These are phyloP conservation scores for Sporisorium scitamineum DNA, from an alignment of 1,284 basidiomycete species.

Conservation along the genomic window DNA sequence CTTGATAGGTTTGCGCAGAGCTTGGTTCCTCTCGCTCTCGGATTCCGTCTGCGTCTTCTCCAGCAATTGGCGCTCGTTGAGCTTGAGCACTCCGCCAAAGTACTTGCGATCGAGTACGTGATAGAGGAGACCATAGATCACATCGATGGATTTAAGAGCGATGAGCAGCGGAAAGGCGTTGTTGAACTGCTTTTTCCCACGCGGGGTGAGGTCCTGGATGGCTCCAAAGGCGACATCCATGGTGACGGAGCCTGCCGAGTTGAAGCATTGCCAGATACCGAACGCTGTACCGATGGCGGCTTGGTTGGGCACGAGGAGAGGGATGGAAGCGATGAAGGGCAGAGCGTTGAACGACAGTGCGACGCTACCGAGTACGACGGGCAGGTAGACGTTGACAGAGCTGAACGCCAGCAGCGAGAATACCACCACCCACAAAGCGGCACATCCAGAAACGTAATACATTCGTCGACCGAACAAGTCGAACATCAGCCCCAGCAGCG, in stretches of 20 bases:
- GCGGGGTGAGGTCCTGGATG: slow-evolving; percentile 70
- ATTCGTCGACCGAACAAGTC: slow-evolving; percentile 53
- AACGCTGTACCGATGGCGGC: slow-evolving; percentile 70
- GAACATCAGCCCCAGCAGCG: slow-evolving; percentile 66
- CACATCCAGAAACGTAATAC: slow-evolving; percentile 62
- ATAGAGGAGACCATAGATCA: slow-evolving; percentile 69
- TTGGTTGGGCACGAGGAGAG: slow-evolving; percentile 70
- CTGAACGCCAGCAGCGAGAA: slow-evolving; percentile 70
- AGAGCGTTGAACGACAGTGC: slow-evolving; percentile 70
- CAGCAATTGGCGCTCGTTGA: slow-evolving; percentile 58
- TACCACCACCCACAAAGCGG: slow-evolving; percentile 70
- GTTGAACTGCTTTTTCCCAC: slow-evolving; percentile 64
- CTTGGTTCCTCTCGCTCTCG: slow-evolving; percentile 40
- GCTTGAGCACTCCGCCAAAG: slow-evolving; percentile 67
- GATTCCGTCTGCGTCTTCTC: slow-evolving; percentile 50
- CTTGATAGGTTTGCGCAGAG: slow-evolving; percentile 39
- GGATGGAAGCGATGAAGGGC: slow-evolving; percentile 70
- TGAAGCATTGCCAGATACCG: slow-evolving; percentile 71
- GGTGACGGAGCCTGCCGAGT: slow-evolving; percentile 67
- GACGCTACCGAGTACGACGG: slow-evolving; percentile 69
- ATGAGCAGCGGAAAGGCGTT: slow-evolving; percentile 71
- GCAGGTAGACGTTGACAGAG: slow-evolving; percentile 69
- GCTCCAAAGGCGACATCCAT: slow-evolving; percentile 70
- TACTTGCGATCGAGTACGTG: slow-evolving; percentile 61
- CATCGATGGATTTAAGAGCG: slow-evolving; percentile 70